Percentiles rank a stretch among this genome's conserved stretches.
These are phyloP conservation scores for Fusarium phyllophilum DNA, from an alignment of 2,329 filamentous ascomycete species.

Conservation along the genomic window DNA sequence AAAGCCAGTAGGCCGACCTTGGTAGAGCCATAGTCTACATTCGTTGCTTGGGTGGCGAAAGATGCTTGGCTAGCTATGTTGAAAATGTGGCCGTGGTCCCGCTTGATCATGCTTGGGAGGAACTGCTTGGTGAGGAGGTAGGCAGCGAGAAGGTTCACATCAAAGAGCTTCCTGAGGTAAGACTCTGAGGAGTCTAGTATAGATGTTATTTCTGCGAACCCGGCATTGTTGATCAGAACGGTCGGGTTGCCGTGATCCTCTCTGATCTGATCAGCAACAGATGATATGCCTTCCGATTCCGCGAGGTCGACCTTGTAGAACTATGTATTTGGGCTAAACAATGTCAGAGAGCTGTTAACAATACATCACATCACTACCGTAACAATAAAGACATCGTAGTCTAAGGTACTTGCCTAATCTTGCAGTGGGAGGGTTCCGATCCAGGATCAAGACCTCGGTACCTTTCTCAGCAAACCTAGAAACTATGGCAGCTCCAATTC, in stretches of 20 bases:
- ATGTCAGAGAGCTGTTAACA: background rate
- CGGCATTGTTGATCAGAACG: background rate
- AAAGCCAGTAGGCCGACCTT: constrained; percentile 71
- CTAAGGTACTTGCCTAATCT: background rate
- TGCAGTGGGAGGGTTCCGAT: background rate
- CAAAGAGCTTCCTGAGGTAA: constrained; percentile 49
- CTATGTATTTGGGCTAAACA: background rate
- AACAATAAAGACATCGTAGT: background rate
- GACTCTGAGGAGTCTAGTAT: background rate
- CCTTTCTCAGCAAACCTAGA: background rate
- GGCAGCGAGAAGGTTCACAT: constrained; percentile 72
- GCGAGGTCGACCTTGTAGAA: background rate
- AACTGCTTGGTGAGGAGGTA: constrained; percentile 71
- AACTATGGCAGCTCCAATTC: background rate
- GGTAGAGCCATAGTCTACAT: constrained; percentile 71
- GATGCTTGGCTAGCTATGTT: constrained; percentile 72
- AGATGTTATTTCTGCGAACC: background rate
- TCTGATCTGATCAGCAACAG: background rate
- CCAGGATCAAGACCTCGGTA: background rate
- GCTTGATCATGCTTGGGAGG: constrained; percentile 66
- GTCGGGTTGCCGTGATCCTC: background rate
- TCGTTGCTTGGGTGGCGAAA: constrained; percentile 64
- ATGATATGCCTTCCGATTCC: background rate
- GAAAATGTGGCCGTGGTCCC: constrained; percentile 74
- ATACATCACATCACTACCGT: accelerated